Percentiles rank a stretch among this genome's conserved stretches.
Conservation (phyloP, 2,329 filamentous ascomycete species). For the Massarina eburnea region DNA sequence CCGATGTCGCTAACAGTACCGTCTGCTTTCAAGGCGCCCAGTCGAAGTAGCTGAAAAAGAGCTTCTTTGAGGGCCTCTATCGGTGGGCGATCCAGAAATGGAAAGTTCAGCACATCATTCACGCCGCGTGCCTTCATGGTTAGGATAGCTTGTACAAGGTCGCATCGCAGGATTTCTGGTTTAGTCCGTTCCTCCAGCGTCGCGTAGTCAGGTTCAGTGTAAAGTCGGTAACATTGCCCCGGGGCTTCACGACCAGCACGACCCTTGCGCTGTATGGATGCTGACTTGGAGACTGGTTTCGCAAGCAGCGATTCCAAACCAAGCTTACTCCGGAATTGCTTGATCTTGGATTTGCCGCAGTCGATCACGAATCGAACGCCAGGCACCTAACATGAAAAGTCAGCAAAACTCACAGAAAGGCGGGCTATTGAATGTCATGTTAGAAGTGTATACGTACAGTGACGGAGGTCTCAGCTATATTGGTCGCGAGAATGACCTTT, state of each 20-base stretch:
- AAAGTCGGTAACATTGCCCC: constrained; percentile 87
- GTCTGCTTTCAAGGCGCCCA: constrained; percentile 72
- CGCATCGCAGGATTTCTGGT: constrained; percentile 88
- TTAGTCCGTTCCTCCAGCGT: constrained; percentile 71
- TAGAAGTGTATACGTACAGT: too few species aligned
- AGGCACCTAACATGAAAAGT: too few species aligned
- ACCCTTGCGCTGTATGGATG: constrained; percentile 86
- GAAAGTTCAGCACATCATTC: constrained; percentile 77
- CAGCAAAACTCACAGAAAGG: too few species aligned
- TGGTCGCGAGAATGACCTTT: constrained; percentile 90
- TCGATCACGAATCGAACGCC: constrained; percentile 92
- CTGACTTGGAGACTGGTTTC: constrained; percentile 90
- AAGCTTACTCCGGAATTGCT: constrained; percentile 81
- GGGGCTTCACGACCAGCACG: constrained; percentile 90
- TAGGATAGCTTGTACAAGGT: constrained; percentile 80
- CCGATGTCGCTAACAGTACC: constrained; percentile 76
- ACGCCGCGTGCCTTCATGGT: constrained; percentile 94
- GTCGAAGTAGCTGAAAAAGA: constrained; percentile 74
- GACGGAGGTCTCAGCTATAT: constrained; percentile 98
- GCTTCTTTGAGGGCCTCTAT: constrained; percentile 79
- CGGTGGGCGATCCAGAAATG: constrained; percentile 80
- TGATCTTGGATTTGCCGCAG: constrained; percentile 90
- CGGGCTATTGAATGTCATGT: too few species aligned
- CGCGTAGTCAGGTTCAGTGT: constrained; percentile 76
- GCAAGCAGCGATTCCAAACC: constrained; percentile 89